Evolutionary conservation across 1,284 basidiomycete genomes (phyloP), one percentile per base, ranked within the genome.

Genomic region (Spongiforma sp.): DNA sequence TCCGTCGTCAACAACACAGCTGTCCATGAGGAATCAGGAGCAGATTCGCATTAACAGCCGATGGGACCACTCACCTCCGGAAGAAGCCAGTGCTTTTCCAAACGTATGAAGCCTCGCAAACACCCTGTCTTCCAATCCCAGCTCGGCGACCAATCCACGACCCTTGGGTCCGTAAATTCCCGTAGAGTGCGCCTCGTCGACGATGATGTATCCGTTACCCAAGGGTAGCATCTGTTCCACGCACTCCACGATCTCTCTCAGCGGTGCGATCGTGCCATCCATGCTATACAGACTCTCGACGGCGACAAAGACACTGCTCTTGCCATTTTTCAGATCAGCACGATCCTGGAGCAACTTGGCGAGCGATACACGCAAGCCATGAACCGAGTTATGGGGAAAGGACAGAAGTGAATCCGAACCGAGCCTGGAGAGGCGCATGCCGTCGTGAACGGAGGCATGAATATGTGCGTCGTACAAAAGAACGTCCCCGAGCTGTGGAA

Each of bases 251-350:
- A 98, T 89, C 39, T 86, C 83, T 9, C 67, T 66, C 19, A 98
- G 81, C 1, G 95, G 94, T 2, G 93, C 87, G 64, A 96, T 84
- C 56, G 95, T 96, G 21, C 96, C 96, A 71, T 98, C 96, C 96
- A 98, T 99, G 65, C 92, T 94, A 74, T 99, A 98, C 62, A 98
- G 78, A 52, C 88, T 89, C 81, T 98, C 96, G 21, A 98, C 87
- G 0, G 93, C 90, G n/a, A 98, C 74, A 68, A 95, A 93, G 11
- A 91, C 80, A 65, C 83, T 91, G 63, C 61, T 68, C 19, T 73
- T 65, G 0, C 74, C 76, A 3, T 34, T 58, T 73, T 80, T 69
- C n/a, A 89, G 61, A 14, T 73, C 78, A 0, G 76, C 72, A 9
- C 77, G 72, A 54, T 80, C 77, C 2, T 71, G 62, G 15, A 83